Evolutionary conservation across 2,329 filamentous ascomycete species (phyloP).

Genomic region (Penicillium italicum): DNA sequence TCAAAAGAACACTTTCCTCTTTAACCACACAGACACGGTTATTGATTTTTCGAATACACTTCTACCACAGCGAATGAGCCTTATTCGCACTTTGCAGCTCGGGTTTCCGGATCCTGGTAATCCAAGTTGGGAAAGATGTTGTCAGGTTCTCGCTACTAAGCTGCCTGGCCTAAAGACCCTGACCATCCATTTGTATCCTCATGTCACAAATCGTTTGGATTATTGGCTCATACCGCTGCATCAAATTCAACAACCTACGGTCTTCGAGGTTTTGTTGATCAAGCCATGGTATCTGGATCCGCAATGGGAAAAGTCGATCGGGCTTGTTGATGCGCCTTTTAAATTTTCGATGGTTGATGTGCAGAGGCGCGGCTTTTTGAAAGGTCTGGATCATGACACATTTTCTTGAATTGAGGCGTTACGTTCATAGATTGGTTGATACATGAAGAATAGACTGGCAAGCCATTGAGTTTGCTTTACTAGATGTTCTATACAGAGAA

Average conservation of each 20-base stretch:
- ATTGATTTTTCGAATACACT: not conserved
- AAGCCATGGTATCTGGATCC: not conserved
- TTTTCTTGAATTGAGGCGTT: not conserved
- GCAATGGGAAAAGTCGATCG: not conserved
- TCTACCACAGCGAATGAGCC: not conserved
- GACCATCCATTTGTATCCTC: not conserved
- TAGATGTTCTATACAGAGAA: too few species aligned
- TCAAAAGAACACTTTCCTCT: constrained; percentile 1
- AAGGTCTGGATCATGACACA: not conserved
- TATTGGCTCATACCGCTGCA: not conserved
- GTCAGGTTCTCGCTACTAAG: not conserved
- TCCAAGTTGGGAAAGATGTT: not conserved
- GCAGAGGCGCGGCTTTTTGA: not conserved
- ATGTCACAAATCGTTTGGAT: not conserved
- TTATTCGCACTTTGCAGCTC: not conserved
- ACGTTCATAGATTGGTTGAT: not conserved
- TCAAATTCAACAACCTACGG: not conserved
- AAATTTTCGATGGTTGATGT: not conserved
- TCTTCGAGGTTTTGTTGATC: not conserved
- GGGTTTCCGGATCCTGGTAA: not conserved
- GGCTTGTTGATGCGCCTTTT: not conserved
- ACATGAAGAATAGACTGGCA: not conserved
- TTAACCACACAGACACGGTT: not conserved
- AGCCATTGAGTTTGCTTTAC: not conserved
- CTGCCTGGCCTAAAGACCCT: not conserved